Base-by-base conservation (phyloP, 352 stramenopile species). In the Phytopythium cucurbitacearum region DNA sequence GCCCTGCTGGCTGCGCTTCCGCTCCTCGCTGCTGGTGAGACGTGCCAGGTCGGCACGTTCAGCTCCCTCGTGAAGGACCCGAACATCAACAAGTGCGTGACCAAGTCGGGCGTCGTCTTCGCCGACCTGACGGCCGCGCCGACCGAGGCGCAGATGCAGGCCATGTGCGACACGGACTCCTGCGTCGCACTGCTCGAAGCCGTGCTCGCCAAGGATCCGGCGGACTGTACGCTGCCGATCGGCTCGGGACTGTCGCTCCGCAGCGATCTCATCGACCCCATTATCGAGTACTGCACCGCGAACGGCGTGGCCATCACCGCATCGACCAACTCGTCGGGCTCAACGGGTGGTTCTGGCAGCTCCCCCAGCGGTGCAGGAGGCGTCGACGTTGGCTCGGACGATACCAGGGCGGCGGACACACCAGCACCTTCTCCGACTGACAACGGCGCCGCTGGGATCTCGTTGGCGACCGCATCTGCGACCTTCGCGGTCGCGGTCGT, bases 191-290 rank as follows among this genome's bases (percentile, higher is more conserved):
- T 66, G 37, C 36, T 66, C 36, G 45, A 45, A 10, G 15, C 59
- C 28, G 56, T 66, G 39, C 41, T 66, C 6, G 44, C 43, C n/a
- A 39, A 51, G 13, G 41, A 66, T 49, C 48, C 40, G 9, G 34
- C 48, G 11, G 59, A 66, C 50, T 66, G 59, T 46, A 54, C 42
- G 49, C 54, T 66, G 42, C 59, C 54, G 1, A 42, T 54, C 15
- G 48, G 46, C 12, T 12, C 28, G 8, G 46, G 36, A 7, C 48
- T 66, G 7, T 32, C 36, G 43, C 45, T 66, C 13, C 40, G 44
- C 48, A 62, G 54, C 40, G 43, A 66, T 44, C 40, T 66, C 38
- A 45, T 66, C 40, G 55, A 66, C 34, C 59, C 59, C 1, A 50
- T 53, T 16, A 34, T 62, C 40, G 44, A 39, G 7, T 66, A 62